Percentiles rank a stretch among this genome's conserved stretches.
These are phyloP conservation scores for Teunomyces pallodes DNA, from an alignment of 805 yeast species.

Conservation along the genomic window DNA sequence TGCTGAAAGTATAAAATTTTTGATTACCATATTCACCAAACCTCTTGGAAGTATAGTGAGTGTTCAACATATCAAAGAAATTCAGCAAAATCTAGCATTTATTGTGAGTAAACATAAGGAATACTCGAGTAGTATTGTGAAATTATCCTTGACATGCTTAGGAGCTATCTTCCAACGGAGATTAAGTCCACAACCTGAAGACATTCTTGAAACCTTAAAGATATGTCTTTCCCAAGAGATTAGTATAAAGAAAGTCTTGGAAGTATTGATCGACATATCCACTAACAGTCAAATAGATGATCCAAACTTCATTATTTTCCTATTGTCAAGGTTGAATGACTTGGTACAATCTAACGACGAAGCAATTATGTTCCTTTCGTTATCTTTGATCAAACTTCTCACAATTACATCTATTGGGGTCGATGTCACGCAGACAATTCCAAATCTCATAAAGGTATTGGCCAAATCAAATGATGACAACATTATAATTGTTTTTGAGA, in stretches of 20 bases:
- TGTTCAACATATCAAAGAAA: not conserved
- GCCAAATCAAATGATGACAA: not conserved
- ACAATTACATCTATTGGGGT: slow-evolving; percentile 7
- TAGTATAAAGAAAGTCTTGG: slow-evolving; percentile 25
- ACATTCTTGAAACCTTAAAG: slow-evolving; percentile 14
- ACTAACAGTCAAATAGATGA: slow-evolving; percentile 7
- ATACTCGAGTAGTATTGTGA: slow-evolving; percentile 30
- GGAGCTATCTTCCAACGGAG: slow-evolving; percentile 18
- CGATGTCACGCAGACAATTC: slow-evolving; percentile 5
- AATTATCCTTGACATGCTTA: slow-evolving; percentile 21
- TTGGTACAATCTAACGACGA: slow-evolving; percentile 29
- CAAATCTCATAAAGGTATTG: slow-evolving; percentile 1
- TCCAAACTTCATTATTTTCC: slow-evolving; percentile 13
- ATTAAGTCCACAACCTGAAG: slow-evolving; percentile 7
- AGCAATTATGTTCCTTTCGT: slow-evolving; percentile 7
- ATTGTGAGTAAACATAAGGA: slow-evolving; percentile 19
- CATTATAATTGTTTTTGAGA: not conserved
- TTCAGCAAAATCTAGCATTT: slow-evolving; percentile 5
- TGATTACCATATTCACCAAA: slow-evolving; percentile 15
- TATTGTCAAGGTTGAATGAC: slow-evolving; percentile 17
- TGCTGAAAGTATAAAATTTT: slow-evolving; percentile 25
- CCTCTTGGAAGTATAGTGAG: slow-evolving; percentile 5
- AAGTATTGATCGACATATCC: slow-evolving; percentile 19
- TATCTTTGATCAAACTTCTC: slow-evolving; percentile 7
- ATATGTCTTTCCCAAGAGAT: slow-evolving; percentile 25